Conservation (phyloP, 2,329 filamentous ascomycete genomes). For the Ophiognomonia clavigignenti-juglandacearum region DNA sequence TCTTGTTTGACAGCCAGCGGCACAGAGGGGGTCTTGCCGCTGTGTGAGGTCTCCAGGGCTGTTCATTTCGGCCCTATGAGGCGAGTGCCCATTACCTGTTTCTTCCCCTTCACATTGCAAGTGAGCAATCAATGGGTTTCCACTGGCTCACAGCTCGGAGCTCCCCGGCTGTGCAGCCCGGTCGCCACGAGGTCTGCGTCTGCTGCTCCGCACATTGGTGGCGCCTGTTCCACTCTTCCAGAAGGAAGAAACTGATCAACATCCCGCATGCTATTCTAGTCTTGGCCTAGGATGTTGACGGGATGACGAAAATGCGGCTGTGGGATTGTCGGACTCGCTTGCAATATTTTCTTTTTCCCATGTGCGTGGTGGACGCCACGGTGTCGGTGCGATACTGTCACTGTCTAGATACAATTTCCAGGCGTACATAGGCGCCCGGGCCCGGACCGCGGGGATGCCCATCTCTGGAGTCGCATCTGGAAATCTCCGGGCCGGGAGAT, state of each 20-base stretch:
- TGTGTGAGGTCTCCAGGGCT: neutral
- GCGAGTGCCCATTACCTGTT: neutral
- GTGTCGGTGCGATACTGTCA: neutral
- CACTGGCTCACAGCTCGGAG: neutral
- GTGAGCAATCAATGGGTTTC: too few relatives aligned
- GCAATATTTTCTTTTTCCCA: neutral
- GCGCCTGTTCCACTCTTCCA: too few relatives aligned
- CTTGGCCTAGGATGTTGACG: too few relatives aligned
- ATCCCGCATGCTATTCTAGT: too few relatives aligned
- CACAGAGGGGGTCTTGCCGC: neutral
- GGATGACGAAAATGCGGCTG: too few relatives aligned
- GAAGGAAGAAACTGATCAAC: too few relatives aligned
- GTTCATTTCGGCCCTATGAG: neutral
- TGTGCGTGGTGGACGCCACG: too few relatives aligned
- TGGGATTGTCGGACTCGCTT: neutral
- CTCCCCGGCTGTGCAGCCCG: neutral
- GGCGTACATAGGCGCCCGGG: neutral
- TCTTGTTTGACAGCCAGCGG: neutral
- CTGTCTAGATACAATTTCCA: neutral
- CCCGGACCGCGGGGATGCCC: too few relatives aligned
- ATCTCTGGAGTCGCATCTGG: too few relatives aligned
- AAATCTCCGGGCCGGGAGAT: constrained; percentile 7
- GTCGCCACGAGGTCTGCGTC: too few relatives aligned
- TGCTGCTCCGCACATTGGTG: too few relatives aligned
- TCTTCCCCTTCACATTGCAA: too few relatives aligned